Conservation (phyloP, 768 basidiomycete species). For the Psilocybe cubensis region DNA sequence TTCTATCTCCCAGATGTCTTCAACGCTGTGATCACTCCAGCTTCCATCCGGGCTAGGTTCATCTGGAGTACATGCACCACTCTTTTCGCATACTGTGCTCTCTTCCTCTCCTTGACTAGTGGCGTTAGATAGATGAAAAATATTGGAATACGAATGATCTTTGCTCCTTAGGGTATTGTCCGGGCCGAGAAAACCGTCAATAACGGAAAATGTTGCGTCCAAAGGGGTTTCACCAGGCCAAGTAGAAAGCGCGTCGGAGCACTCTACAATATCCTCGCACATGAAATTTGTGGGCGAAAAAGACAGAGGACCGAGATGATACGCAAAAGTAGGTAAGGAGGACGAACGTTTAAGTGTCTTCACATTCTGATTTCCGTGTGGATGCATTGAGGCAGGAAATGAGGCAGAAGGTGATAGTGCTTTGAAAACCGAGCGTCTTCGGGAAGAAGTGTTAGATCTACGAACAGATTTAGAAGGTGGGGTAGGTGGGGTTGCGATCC, state of each 20-base stretch:
- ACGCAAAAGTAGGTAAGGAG: slow-evolving; percentile 44
- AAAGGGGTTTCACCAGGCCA: slow-evolving; percentile 14
- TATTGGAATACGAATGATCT: slow-evolving; percentile 22
- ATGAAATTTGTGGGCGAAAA: slow-evolving; percentile 15
- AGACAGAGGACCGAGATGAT: slow-evolving; percentile 19
- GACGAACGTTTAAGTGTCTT: slow-evolving; percentile 38
- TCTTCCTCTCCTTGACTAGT: slow-evolving; percentile 5
- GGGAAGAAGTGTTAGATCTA: slow-evolving; percentile 36
- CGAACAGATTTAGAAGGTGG: slow-evolving; percentile 49
- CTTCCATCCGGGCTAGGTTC: slow-evolving; percentile 27
- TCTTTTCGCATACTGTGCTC: slow-evolving; percentile 19
- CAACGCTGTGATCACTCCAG: slow-evolving; percentile 29
- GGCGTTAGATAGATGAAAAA: slow-evolving; percentile 34
- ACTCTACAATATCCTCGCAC: slow-evolving; percentile 19
- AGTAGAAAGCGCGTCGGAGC: slow-evolving; percentile 12
- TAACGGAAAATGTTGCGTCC: slow-evolving; percentile 20
- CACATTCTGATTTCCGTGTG: slow-evolving; percentile 28
- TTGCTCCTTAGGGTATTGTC: background rate
- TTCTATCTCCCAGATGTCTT: slow-evolving; percentile 32
- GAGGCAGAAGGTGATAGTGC: slow-evolving; percentile 47
- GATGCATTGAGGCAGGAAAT: slow-evolving; percentile 44
- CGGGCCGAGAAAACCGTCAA: slow-evolving; percentile 16
- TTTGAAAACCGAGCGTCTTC: slow-evolving; percentile 33
- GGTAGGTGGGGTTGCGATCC: slow-evolving; percentile 64
- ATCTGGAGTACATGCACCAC: slow-evolving; percentile 6